Base-by-base conservation (phyloP, 345 rosid species). In the Salix arbutifolia region DNA sequence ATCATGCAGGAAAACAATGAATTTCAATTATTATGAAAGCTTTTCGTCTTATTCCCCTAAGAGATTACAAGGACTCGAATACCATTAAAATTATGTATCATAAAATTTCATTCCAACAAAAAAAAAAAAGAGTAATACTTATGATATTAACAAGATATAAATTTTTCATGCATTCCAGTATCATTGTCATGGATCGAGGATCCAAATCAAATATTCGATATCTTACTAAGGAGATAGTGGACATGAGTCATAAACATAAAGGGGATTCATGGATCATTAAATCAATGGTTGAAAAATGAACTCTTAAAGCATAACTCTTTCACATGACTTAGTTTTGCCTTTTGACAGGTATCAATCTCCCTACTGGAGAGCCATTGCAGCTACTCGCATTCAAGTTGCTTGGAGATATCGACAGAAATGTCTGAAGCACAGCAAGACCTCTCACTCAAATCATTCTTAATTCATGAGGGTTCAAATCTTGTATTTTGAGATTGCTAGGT, bases 331-430 rank as follows among this genome's bases (percentile, higher is more conserved):
- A n/a, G 12, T 61, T n/a, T 48, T 76, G 53, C 42, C 17, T 4
- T 17, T 38, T 79, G 40, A 18, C 85, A 91, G 97, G 87, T 88
- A 94, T 70, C 87, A 87, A 77, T 94, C 95, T 11, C 98, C 94
- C 8, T 90, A 89, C 75, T 91, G 97, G 97, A 89, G 91, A 79
- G 69, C 81, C 81, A 50, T 82, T 18, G 97, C 94, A 8, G 92
- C 94, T 48, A 80, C 48, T 13, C 83, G 71, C 52, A 91, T 92
- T 72, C 97, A 91, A 84, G 95, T 91, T 70, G 91, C 94, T 5
- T 91, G 98, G 98, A 90, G 94, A 87, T 90, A 92, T 75, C 76
- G 92, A 74, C 89, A 83, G 85, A 90, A 90, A 77, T 70, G 91
- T 37, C 83, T 83, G 4, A 83, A 31, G 23, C 88, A 88, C 13